A percentile compares a stretch with the other conserved stretches of the same genome.
Evolutionary conservation across 805 yeast genomes (phyloP).

Genomic region (Zygotorulaspora danielsina): DNA sequence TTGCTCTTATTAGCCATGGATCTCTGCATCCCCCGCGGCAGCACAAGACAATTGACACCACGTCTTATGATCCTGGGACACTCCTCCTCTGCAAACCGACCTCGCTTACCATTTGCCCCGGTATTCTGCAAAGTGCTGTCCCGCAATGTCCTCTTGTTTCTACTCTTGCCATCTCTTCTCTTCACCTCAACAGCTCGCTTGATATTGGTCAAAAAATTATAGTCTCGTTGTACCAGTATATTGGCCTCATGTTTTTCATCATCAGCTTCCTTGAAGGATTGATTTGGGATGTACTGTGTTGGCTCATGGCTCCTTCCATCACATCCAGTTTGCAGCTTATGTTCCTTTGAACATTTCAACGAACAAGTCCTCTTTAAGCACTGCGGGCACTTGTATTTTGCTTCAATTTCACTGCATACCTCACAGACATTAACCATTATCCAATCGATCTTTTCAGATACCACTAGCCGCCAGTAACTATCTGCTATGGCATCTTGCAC

Average conservation of each 20-base stretch:
- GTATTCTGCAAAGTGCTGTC: constrained; percentile 18
- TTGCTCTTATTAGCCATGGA: constrained; percentile 59
- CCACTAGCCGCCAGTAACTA: background rate
- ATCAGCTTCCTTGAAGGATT: constrained; percentile 39
- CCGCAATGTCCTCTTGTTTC: constrained; percentile 44
- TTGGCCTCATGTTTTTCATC: constrained; percentile 40
- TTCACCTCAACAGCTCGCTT: constrained; percentile 59
- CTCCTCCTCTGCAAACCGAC: constrained; percentile 16
- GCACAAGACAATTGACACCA: constrained; percentile 58
- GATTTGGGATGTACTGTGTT: constrained; percentile 50
- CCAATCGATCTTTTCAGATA: background rate
- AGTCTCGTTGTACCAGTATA: constrained; percentile 66
- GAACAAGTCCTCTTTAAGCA: constrained; percentile 68
- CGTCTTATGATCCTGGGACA: constrained; percentile 42
- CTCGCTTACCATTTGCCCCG: constrained; percentile 5
- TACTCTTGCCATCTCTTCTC: constrained; percentile 46
- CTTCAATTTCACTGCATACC: constrained; percentile 41
- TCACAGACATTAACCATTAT: constrained; percentile 35
- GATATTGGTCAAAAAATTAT: constrained; percentile 61
- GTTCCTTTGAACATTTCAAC: constrained; percentile 63
- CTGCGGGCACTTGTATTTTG: constrained; percentile 77
- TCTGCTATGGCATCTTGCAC: background rate
- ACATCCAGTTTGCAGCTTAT: constrained; percentile 60
- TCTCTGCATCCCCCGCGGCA: constrained; percentile 76
- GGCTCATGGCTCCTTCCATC: constrained; percentile 58